Evolutionary conservation across 768 basidiomycete species (phyloP), one percentile per base, ranked within the genome.

Genomic region (Suillus plorans): DNA sequence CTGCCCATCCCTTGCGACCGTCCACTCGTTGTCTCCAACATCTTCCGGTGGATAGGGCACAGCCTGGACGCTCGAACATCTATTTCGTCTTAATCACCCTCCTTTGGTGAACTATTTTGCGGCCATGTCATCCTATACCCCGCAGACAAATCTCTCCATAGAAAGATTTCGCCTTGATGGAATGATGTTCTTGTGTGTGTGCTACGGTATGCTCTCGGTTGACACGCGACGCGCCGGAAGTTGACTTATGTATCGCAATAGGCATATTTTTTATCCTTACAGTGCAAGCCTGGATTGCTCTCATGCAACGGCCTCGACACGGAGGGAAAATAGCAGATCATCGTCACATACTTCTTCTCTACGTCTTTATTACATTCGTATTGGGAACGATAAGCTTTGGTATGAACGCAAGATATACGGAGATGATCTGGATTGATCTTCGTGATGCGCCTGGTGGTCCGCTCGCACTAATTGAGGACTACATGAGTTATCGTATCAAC

Each of bases 121-220:
- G 34, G 49, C 2, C 28, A 74, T 75, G 74, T 66, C 68, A 9
- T 61, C 73, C 22, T 59, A 68, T 8, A 68, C 71, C 34, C 66
- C 68, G 0, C 5, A 63, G 20, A 68, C 73, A 7, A 34, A 73
- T 42, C 42, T 76, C 31, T 72, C 69, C 68, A 59, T 76, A 6
- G 74, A 75, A 57, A 55, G 70, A 56, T 76, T 70, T 1, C 72
- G 67, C 44, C 70, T 73, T 4, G 60, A 64, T 60, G 76, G 74
- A 6, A 69, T 71, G 64, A n/a, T 68, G 0, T 62, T 72, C 18
- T 20, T 60, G 2, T 68, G 57, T 39, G 68, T 69, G n/a, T 72
- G 67, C 6, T 75, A 72, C 0, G 74, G 75, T 66, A 49, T 28
- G 68, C 31, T 31, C 13, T 42, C 39, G 18, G 10, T 42, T 8